phyloP scores from a whole-genome alignment of 495 filamentous ascomycete genomes.

The Schizothecium vesticola region DNA sequence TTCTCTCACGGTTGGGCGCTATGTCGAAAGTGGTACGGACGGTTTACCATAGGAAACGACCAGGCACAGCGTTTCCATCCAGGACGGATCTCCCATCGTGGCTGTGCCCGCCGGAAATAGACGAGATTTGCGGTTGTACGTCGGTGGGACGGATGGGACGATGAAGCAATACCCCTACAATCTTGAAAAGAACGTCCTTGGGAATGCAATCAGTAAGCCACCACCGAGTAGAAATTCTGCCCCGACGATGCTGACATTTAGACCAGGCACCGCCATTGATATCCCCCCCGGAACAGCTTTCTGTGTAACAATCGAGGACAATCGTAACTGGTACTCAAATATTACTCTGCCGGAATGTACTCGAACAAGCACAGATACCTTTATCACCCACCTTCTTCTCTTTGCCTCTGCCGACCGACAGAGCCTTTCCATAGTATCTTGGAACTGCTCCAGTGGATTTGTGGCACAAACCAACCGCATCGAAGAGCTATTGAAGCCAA shows the following conservation, averaged over 20 bases:
- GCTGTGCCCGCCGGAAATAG: constrained; percentile 5
- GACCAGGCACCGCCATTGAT: neutral
- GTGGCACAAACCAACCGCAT: constrained; percentile 2
- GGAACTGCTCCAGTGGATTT: constrained; percentile 17
- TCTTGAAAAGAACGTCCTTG: constrained; percentile 5
- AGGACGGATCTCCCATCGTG: constrained; percentile 12
- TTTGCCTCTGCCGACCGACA: constrained; percentile 1
- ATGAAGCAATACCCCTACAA: constrained; percentile 10
- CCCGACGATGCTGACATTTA: neutral
- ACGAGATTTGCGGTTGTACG: constrained; percentile 10
- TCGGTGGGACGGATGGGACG: constrained; percentile 7
- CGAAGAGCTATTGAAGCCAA: constrained; percentile 5
- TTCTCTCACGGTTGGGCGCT: constrained; percentile 4
- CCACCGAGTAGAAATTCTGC: neutral
- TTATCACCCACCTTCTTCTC: constrained; percentile 13
- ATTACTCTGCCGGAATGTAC: constrained; percentile 4
- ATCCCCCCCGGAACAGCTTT: neutral
- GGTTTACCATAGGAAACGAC: constrained; percentile 2
- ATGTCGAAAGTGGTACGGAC: neutral
- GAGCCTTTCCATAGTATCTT: constrained; percentile 3
- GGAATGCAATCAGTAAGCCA: neutral
- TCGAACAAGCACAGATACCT: neutral
- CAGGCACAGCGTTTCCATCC: constrained; percentile 5
- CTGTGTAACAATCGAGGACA: constrained; percentile 10
- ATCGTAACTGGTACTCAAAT: constrained; percentile 3